Percentiles rank a stretch among this genome's conserved stretches.
phyloP scores from a whole-genome alignment of 768 basidiomycete genomes.

The Suillus ampliporus region DNA sequence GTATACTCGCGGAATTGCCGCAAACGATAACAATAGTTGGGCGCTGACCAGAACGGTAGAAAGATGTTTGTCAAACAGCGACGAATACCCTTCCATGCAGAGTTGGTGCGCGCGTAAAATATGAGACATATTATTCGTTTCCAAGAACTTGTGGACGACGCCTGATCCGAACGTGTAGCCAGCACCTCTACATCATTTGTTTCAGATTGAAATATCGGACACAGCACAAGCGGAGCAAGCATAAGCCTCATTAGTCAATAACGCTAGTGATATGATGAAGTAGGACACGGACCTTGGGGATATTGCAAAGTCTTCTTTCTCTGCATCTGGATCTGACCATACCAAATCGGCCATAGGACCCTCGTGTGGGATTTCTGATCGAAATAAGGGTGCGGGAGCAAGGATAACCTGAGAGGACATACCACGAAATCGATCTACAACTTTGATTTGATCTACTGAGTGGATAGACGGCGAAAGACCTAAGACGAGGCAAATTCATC shows the following conservation, averaged over 20 bases:
- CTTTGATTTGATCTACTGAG: slow-evolving; percentile 99
- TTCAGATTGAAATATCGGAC: slow-evolving; percentile 21
- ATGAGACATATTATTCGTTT: slow-evolving; percentile 95
- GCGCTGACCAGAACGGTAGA: slow-evolving; percentile 99
- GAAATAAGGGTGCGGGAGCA: slow-evolving; percentile 29
- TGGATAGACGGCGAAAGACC: slow-evolving; percentile 98
- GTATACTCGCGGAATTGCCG: slow-evolving; percentile 94
- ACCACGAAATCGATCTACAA: slow-evolving; percentile 98
- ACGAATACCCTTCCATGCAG: slow-evolving; percentile 99
- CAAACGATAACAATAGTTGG: slow-evolving; percentile 99
- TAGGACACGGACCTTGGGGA: slow-evolving; percentile 81
- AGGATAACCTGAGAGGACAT: slow-evolving; percentile 26
- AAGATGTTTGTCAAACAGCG: slow-evolving; percentile 93
- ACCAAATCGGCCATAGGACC: slow-evolving; percentile 99
- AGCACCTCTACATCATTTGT: slow-evolving; percentile 69
- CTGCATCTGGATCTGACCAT: slow-evolving; percentile 99
- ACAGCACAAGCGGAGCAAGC: slow-evolving; percentile 13
- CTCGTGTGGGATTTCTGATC: slow-evolving; percentile 95
- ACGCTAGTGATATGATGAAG: slow-evolving; percentile 17
- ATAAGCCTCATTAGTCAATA: slow-evolving; percentile 16
- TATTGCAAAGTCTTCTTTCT: slow-evolving; percentile 99
- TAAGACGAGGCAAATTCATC: slow-evolving; percentile 39
- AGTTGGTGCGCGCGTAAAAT: slow-evolving; percentile 98
- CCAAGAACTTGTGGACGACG: slow-evolving; percentile 96
- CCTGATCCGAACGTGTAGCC: slow-evolving; percentile 99